These are phyloP conservation scores for Rhodotorula sp. DNA, from an alignment of 1,284 basidiomycete genomes.

Conservation along the genomic window DNA sequence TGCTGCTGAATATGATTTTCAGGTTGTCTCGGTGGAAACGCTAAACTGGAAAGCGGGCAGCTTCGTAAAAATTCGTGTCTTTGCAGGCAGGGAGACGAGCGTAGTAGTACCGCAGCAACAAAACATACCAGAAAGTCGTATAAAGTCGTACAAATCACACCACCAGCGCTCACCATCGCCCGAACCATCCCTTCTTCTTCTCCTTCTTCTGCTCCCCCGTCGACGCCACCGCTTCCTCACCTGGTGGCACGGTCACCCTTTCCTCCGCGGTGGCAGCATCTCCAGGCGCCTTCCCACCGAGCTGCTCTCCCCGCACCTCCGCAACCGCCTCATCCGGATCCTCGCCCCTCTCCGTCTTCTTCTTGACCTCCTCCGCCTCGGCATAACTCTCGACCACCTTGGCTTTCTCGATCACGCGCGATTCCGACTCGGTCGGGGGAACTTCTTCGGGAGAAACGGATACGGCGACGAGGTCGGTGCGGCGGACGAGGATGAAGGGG, in stretches of 20 bases:
- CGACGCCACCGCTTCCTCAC: neutral
- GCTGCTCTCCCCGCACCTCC: neutral
- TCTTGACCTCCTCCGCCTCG: conserved; percentile 23
- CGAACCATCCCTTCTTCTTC: neutral
- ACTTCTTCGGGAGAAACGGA: conserved; percentile 22
- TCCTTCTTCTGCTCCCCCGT: neutral
- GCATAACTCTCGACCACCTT: conserved; percentile 31
- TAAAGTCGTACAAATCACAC: too few relatives aligned
- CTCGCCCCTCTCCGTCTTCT: conserved; percentile 7
- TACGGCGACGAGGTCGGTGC: conserved; percentile 23
- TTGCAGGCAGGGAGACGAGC: too few relatives aligned
- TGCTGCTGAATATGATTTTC: too few relatives aligned
- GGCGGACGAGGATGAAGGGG: conserved; percentile 30
- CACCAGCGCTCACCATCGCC: too few relatives aligned
- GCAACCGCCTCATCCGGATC: neutral
- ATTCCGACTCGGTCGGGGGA: conserved; percentile 31
- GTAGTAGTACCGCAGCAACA: too few relatives aligned
- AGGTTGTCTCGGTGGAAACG: too few relatives aligned
- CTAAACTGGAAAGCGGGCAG: too few relatives aligned
- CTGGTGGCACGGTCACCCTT: neutral
- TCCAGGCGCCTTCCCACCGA: neutral
- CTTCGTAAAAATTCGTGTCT: too few relatives aligned
- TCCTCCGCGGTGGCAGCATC: neutral
- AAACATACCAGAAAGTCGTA: too few relatives aligned
- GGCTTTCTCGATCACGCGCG: conserved; percentile 24